A percentile compares a stretch with the other conserved stretches of the same genome.
phyloP scores from a whole-genome alignment of 2,329 filamentous ascomycete genomes.

The Blastomyces silverae region DNA sequence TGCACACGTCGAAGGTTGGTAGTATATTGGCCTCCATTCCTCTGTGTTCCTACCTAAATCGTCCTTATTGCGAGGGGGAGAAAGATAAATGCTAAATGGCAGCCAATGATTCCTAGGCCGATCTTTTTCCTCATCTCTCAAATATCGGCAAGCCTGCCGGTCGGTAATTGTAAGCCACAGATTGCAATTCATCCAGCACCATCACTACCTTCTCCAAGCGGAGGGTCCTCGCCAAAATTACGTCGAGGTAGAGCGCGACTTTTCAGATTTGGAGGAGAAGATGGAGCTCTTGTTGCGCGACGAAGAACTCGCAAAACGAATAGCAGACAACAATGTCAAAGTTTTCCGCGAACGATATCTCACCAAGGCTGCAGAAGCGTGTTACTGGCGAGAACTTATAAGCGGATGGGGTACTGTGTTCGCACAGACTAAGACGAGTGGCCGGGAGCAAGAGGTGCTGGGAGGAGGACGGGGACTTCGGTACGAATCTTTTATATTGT shows the following conservation, averaged over 20 bases:
- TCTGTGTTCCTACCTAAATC: neutral
- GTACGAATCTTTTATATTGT: slow-evolving; percentile 31
- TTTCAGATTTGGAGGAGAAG: slow-evolving; percentile 47
- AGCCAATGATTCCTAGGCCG: slow-evolving; percentile 23
- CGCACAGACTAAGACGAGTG: slow-evolving; percentile 14
- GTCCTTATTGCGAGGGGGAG: neutral
- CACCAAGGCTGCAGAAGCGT: slow-evolving; percentile 46
- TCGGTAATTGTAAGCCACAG: slow-evolving; percentile 46
- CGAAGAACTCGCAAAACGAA: slow-evolving; percentile 36
- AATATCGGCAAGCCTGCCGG: slow-evolving; percentile 46
- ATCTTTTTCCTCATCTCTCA: slow-evolving; percentile 46
- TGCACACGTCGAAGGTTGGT: slow-evolving; percentile 47
- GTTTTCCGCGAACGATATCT: slow-evolving; percentile 47
- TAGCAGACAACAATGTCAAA: slow-evolving; percentile 43
- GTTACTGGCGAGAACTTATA: slow-evolving; percentile 41
- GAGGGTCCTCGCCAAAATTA: slow-evolving; percentile 44
- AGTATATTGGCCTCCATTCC: neutral
- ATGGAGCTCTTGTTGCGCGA: slow-evolving; percentile 37
- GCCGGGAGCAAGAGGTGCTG: slow-evolving; percentile 4
- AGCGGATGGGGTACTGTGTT: neutral
- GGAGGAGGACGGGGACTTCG: slow-evolving; percentile 25
- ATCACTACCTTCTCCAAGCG: slow-evolving; percentile 41
- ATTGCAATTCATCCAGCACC: slow-evolving; percentile 45
- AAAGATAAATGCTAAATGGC: neutral
- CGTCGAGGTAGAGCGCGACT: slow-evolving; percentile 46